Conservation (phyloP, 78 protist genomes). For the Planoprotostelium fungivorum region DNA sequence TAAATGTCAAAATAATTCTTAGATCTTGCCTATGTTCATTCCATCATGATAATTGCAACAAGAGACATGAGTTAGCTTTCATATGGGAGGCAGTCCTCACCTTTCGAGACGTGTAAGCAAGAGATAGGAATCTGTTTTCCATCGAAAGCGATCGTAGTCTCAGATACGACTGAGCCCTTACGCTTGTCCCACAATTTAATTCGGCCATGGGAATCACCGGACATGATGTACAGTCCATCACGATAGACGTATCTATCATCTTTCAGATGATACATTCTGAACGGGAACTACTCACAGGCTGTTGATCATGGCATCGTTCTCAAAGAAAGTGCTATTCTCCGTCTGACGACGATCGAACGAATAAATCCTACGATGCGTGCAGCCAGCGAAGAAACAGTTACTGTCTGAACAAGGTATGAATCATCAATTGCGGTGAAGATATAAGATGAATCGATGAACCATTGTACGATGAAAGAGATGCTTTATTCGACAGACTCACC, state of each 20-base stretch:
- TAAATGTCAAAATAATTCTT: neutral
- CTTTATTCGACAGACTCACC: too few species aligned
- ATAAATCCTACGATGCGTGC: slow-evolving; percentile 30
- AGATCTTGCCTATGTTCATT: neutral
- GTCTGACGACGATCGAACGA: slow-evolving; percentile 44
- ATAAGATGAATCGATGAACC: neutral
- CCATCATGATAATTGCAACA: slow-evolving; percentile 49
- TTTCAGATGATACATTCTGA: neutral
- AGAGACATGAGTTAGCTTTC: slow-evolving; percentile 40
- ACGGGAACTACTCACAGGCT: slow-evolving; percentile 28
- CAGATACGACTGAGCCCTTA: slow-evolving; percentile 31
- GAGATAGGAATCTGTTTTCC: neutral
- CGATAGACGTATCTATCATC: slow-evolving; percentile 23
- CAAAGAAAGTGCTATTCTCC: slow-evolving; percentile 22
- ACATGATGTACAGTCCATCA: slow-evolving; percentile 43
- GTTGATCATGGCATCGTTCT: slow-evolving; percentile 51
- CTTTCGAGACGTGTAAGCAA: slow-evolving; percentile 24
- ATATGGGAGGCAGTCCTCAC: neutral
- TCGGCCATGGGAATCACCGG: slow-evolving; percentile 58
- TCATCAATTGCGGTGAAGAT: too few species aligned
- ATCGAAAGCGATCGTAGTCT: slow-evolving; percentile 16
- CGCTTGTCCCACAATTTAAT: slow-evolving; percentile 63
- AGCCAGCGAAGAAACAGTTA: slow-evolving; percentile 46
- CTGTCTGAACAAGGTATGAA: slow-evolving; percentile 13
- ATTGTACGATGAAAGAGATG: too few species aligned